These are phyloP conservation scores for Houttuynia cordata DNA, from an alignment of 164 flowering plant genomes.

Conservation along the genomic window DNA sequence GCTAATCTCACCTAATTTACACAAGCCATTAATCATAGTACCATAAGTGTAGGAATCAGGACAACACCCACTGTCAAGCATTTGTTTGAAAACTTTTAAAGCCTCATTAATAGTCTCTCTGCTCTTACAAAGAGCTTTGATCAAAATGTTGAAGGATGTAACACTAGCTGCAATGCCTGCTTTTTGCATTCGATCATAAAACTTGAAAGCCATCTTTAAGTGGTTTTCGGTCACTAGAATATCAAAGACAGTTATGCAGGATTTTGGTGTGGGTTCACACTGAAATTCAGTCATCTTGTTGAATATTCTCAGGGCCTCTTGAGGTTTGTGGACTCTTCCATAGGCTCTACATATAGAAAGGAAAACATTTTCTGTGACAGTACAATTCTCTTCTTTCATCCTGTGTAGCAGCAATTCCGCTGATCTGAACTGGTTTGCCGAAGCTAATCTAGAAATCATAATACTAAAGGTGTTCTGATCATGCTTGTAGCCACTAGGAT, in stretches of 20 bases:
- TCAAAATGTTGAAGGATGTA: constrained; percentile 56
- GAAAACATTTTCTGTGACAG: constrained; percentile 44
- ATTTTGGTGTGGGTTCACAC: constrained; percentile 42
- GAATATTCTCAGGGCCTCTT: constrained; percentile 68
- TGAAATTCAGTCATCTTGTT: constrained; percentile 48
- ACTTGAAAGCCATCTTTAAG: constrained; percentile 52
- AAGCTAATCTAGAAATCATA: constrained; percentile 52
- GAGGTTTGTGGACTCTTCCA: constrained; percentile 72
- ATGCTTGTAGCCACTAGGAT: constrained; percentile 64
- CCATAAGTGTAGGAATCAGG: constrained; percentile 94
- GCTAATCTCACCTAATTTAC: constrained; percentile 38
- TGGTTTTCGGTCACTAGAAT: constrained; percentile 69
- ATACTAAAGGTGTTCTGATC: constrained; percentile 48
- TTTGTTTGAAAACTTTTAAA: constrained; percentile 45
- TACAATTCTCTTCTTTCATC: constrained; percentile 68
- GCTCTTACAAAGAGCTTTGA: constrained; percentile 78
- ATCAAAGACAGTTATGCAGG: constrained; percentile 48
- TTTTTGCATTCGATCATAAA: constrained; percentile 58
- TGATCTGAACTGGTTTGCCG: constrained; percentile 50
- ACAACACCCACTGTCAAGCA: constrained; percentile 51
- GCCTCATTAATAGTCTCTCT: constrained; percentile 46
- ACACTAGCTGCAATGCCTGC: constrained; percentile 47
- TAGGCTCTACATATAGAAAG: constrained; percentile 58
- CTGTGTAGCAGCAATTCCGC: constrained; percentile 58
- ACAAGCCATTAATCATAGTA: constrained; percentile 75